Percentiles rank a stretch among this genome's conserved stretches.
These are phyloP conservation scores for Venustampulla echinocandica DNA, from an alignment of 495 filamentous ascomycete species.

Conservation along the genomic window DNA sequence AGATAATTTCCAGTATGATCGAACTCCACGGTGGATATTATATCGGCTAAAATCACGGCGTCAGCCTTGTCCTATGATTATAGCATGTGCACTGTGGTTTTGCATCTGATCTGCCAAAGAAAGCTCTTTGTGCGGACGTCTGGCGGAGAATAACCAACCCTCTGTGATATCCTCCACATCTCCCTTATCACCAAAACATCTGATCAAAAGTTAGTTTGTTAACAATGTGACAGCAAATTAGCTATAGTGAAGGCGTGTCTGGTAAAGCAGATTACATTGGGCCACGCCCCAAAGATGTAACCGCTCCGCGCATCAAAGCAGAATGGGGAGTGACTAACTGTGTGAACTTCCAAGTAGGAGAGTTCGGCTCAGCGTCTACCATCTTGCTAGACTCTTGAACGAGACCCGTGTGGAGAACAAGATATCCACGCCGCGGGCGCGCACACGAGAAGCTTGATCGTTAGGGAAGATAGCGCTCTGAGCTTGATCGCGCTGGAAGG, in stretches of 20 bases:
- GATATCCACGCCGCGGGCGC: constrained; percentile 13
- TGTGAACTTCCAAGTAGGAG: constrained; percentile 99
- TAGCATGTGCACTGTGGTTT: too few species aligned
- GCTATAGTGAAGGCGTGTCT: neutral
- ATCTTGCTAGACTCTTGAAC: too few species aligned
- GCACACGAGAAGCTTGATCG: neutral
- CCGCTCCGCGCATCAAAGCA: too few species aligned
- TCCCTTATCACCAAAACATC: constrained; percentile 99
- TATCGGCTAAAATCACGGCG: constrained; percentile 66
- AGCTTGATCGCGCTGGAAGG: constrained; percentile 11
- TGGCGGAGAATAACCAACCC: constrained; percentile 50
- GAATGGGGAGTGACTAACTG: constrained; percentile 65
- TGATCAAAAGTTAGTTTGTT: constrained; percentile 28
- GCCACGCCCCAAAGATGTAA: too few species aligned
- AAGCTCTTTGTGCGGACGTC: too few species aligned
- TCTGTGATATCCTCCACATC: constrained; percentile 99
- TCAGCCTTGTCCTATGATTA: neutral
- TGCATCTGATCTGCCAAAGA: too few species aligned
- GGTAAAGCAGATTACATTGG: neutral
- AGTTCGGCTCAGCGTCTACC: constrained; percentile 89
- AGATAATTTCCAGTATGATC: constrained; percentile 98
- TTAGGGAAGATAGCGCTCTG: constrained; percentile 6
- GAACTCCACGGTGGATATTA: constrained; percentile 98
- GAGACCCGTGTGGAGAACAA: constrained; percentile 23
- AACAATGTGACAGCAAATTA: constrained; percentile 2